A percentile compares a stretch with the other conserved stretches of the same genome.
phyloP scores from a whole-genome alignment of 2,329 filamentous ascomycete genomes.

The Verticillium longisporum region DNA sequence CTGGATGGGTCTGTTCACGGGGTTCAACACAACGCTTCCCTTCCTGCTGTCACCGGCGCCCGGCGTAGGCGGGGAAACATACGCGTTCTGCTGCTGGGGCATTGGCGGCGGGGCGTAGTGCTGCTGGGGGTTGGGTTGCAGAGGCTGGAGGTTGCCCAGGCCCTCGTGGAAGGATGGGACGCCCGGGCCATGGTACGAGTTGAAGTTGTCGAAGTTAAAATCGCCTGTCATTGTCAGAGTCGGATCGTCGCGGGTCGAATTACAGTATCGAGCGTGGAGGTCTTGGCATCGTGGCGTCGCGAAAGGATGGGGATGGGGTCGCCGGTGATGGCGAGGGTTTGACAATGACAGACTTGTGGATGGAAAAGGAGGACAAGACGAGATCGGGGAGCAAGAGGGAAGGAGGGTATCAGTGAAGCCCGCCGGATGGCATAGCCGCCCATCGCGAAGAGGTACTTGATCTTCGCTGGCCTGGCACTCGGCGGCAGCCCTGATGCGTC shows the following conservation, averaged over 20 bases:
- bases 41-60: neutral
- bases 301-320: neutral
- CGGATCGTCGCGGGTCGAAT: slow-evolving; percentile 1
- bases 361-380: neutral
- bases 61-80: neutral
- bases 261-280: neutral
- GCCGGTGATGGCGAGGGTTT: neutral
- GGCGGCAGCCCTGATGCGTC: neutral
- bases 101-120: slow-evolving; percentile 32
- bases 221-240: slow-evolving; percentile 45
- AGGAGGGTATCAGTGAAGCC: neutral
- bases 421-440: neutral
- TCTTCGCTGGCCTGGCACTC: neutral
- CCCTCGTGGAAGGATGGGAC: slow-evolving; percentile 29
- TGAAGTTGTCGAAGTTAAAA: slow-evolving; percentile 51
- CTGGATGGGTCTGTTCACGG: slow-evolving; percentile 33
- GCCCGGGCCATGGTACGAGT: slow-evolving; percentile 30
- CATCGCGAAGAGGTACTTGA: neutral
- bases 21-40: slow-evolving; percentile 16
- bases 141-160: slow-evolving; percentile 35
- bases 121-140: slow-evolving; percentile 45
- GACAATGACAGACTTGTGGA: neutral
- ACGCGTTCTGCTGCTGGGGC: slow-evolving; percentile 23
- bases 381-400: neutral
- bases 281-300: slow-evolving; percentile 13